phyloP scores from a whole-genome alignment of 2,329 filamentous ascomycete species.

The Fusarium sororula region DNA sequence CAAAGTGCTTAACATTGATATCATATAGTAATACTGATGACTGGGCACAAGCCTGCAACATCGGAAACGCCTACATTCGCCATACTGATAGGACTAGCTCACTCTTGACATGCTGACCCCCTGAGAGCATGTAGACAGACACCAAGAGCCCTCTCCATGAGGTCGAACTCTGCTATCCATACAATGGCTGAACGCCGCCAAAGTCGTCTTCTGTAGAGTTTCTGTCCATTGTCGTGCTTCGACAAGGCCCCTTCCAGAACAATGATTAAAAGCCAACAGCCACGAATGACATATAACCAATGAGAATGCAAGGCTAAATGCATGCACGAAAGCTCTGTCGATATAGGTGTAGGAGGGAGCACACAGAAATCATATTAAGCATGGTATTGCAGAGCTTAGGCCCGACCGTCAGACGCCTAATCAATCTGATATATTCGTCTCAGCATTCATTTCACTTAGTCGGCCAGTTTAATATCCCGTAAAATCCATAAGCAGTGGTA shows the following conservation, averaged over 20 bases:
- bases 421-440: not conserved
- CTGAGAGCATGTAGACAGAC: not conserved
- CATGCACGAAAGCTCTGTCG: slow-evolving; percentile 9
- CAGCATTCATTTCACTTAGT: not conserved
- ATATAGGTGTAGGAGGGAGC: not conserved
- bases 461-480: not conserved
- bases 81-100: not conserved
- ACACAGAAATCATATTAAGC: not conserved
- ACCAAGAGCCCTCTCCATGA: not conserved
- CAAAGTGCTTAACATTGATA: slow-evolving; percentile 90
- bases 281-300: slow-evolving; percentile 18
- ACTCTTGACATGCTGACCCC: not conserved
- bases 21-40: slow-evolving; percentile 51
- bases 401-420: not conserved
- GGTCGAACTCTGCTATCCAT: not conserved
- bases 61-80: not conserved
- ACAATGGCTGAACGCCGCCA: slow-evolving; percentile 4
- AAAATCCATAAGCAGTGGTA: not conserved
- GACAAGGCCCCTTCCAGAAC: not conserved
- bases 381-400: not conserved
- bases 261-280: slow-evolving; percentile 2
- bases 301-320: not conserved
- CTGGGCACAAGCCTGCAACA: not conserved
- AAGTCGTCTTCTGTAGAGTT: slow-evolving; percentile 19
- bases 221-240: slow-evolving; percentile 40